Evolutionary conservation across 306 rosid genomes (phyloP).

Genomic region (Cyclanthera cordifolia): DNA sequence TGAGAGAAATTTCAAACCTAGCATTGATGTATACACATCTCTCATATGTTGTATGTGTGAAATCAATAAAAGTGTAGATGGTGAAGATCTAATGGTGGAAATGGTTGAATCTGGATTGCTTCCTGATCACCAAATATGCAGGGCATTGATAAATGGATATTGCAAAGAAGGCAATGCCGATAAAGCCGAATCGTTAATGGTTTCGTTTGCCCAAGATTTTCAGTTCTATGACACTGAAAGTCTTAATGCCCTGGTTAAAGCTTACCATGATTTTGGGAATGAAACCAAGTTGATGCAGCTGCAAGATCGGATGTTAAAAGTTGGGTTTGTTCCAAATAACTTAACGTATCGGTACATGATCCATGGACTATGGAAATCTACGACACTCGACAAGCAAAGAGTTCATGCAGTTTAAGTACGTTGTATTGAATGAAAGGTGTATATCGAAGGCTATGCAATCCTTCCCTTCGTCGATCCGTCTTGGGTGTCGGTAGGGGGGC

Average conservation of each 20-base stretch:
- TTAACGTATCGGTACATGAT: constrained; percentile 54
- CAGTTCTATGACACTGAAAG: constrained; percentile 55
- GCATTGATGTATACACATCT: constrained; percentile 33
- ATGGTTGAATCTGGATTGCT: constrained; percentile 38
- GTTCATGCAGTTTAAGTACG: background rate
- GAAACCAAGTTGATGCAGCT: constrained; percentile 50
- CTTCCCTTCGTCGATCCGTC: no score
- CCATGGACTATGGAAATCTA: constrained; percentile 44
- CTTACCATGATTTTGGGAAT: constrained; percentile 38
- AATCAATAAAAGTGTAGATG: constrained; percentile 37
- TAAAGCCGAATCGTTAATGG: constrained; percentile 53
- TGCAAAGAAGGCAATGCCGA: constrained; percentile 42
- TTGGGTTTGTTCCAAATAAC: constrained; percentile 59
- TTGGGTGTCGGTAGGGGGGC: no score
- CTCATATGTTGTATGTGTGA: constrained; percentile 43
- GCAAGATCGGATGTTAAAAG: constrained; percentile 55
- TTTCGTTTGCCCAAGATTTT: constrained; percentile 43
- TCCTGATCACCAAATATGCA: constrained; percentile 41
- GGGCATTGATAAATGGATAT: constrained; percentile 45
- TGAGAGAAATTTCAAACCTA: constrained; percentile 25
- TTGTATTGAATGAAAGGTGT: background rate
- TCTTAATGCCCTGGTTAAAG: constrained; percentile 52
- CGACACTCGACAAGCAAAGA: constrained; percentile 5
- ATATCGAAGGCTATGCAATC: background rate
- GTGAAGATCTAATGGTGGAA: constrained; percentile 49